Percentiles rank a stretch among this genome's conserved stretches.
Evolutionary conservation across 331 rosid species (phyloP).

Genomic region (Ulmus americana): DNA sequence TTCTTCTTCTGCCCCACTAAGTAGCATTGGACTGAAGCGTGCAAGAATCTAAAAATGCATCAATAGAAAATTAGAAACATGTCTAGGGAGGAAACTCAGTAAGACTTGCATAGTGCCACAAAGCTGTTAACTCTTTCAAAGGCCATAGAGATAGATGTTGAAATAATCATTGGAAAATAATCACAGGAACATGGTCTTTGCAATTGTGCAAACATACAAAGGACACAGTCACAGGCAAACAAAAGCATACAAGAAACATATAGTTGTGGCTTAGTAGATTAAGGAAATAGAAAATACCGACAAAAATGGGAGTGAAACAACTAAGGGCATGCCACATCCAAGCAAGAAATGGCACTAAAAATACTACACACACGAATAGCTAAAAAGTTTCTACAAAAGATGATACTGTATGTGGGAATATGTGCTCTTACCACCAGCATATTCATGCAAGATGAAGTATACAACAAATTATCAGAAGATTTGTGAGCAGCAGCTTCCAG

Average conservation of each 20-base stretch:
- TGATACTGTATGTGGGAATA: conserved; percentile 10
- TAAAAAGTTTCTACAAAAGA: not conserved
- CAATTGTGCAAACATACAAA: not conserved
- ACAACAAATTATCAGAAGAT: conserved; percentile 43
- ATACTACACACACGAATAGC: not conserved
- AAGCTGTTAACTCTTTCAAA: conserved; percentile 13
- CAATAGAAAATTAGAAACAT: conserved; percentile 13
- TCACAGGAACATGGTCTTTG: not conserved
- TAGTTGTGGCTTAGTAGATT: not conserved
- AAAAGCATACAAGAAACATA: conserved; percentile 9
- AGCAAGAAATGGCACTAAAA: not conserved
- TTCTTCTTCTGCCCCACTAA: conserved; percentile 71
- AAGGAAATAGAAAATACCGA: not conserved
- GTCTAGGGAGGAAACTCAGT: conserved; percentile 11
- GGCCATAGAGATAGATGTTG: not conserved
- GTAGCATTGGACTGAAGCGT: conserved; percentile 76
- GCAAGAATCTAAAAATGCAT: conserved; percentile 69
- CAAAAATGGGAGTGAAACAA: conserved; percentile 1
- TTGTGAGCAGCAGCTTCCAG: conserved; percentile 50
- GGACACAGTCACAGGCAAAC: conserved; percentile 11
- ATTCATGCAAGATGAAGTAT: conserved; percentile 54
- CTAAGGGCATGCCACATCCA: not conserved
- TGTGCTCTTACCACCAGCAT: conserved; percentile 70
- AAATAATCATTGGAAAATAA: not conserved
- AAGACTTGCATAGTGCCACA: conserved; percentile 9